Evolutionary conservation across 2,329 filamentous ascomycete species (phyloP), one percentile per base, ranked within the genome.

Genomic region (Chalara sp.): DNA sequence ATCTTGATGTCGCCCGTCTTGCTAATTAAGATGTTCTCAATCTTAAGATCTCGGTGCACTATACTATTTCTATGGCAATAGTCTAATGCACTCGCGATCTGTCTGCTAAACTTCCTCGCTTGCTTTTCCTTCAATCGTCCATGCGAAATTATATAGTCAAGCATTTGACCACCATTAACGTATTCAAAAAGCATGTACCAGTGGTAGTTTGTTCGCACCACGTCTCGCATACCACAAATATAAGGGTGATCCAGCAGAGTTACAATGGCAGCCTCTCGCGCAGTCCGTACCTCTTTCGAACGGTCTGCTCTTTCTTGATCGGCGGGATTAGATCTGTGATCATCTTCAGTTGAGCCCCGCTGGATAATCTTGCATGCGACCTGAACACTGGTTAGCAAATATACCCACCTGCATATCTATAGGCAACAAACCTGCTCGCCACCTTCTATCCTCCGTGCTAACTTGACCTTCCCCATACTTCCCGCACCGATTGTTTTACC

Each of bases 161-260:
- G 83, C 93, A 99, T 97, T 72, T 99, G 93, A 13, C 93, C 93
- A 45, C 93, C 93, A 65, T 99, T 96, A 69, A 99, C 93, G 68
- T 93, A 96, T 72, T 99, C 93, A 65, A 96, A 99, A 47, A 99
- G 83, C 93, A 99, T 99, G 71, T 99, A 99, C 93, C 93, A 99
- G 70, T 99, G 93, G 67, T 96, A 93, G 64, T 93, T 92, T 47
- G 93, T 97, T 52, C 91, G 86, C 51, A 97, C 87, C 30, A 96
- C 90, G 71, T 99, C 93, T 58, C 90, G 84, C 79, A 99, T 87
- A 53, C 88, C 90, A 67, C 93, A 97, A 52, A 99, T 95, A 65
- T 96, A 95, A 11, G 92, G 93, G 64, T 97, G 93, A 64, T 90
- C 89, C 51, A 96, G 80, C 45, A 99, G 81, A 30, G 89, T 95